Evolutionary conservation across 2,329 filamentous ascomycete species (phyloP).

Genomic region (Apiospora aurea): DNA sequence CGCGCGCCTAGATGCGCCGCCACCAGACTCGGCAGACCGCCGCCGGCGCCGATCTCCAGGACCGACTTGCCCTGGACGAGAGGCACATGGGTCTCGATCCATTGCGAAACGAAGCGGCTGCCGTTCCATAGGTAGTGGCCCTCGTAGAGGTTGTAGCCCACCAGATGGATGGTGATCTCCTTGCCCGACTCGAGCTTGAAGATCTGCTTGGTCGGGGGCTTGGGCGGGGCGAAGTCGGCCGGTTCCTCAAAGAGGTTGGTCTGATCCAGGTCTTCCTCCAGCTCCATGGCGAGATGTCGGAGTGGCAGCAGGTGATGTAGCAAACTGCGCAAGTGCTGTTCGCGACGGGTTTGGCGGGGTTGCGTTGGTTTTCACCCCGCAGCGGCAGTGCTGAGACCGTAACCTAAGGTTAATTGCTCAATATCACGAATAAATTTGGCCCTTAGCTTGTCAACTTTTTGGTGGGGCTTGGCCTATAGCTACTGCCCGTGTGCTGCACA

Average conservation of each 20-base stretch:
- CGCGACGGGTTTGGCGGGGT: background rate
- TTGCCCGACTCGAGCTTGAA: slow-evolving; percentile 74
- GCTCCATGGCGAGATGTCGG: slow-evolving; percentile 30
- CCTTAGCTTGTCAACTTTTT: background rate
- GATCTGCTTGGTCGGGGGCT: slow-evolving; percentile 76
- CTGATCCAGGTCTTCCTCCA: slow-evolving; percentile 47
- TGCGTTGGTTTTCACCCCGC: slow-evolving; percentile 18
- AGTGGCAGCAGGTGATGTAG: background rate
- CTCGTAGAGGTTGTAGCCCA: slow-evolving; percentile 88
- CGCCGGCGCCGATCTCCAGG: slow-evolving; percentile 88
- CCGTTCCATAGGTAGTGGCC: slow-evolving; percentile 94
- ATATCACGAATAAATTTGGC: background rate
- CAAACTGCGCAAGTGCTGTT: background rate
- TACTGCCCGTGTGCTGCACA: background rate
- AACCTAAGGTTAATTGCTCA: no score
- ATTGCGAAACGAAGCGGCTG: slow-evolving; percentile 76
- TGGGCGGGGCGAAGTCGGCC: slow-evolving; percentile 78
- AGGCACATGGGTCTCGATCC: slow-evolving; percentile 74
- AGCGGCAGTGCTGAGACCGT: slow-evolving; percentile 9
- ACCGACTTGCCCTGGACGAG: slow-evolving; percentile 74
- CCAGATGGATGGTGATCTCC: slow-evolving; percentile 74
- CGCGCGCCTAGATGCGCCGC: slow-evolving; percentile 75
- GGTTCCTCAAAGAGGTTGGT: slow-evolving; percentile 79
- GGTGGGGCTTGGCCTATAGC: slow-evolving; percentile 1
- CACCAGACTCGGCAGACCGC: slow-evolving; percentile 82